Base-by-base conservation (phyloP, 192 early-diverging fungal species). In the Phycomyces nitens region DNA sequence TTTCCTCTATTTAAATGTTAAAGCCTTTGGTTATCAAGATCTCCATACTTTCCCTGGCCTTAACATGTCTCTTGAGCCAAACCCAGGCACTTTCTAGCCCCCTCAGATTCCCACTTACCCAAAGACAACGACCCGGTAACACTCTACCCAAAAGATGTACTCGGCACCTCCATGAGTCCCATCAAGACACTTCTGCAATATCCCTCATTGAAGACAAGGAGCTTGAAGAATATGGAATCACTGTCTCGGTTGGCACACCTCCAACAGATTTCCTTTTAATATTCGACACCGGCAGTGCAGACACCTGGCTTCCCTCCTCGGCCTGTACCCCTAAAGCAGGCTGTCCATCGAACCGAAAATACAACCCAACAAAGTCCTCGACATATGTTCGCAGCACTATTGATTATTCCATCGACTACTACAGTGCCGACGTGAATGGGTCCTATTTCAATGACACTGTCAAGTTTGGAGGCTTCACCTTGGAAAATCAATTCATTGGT, bases 241-340 rank as follows among this genome's bases (percentile, higher is more conserved):
- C 64, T 22, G 49, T 73, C 8, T 16, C 66, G 20, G 56, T 73
- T 10, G 71, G 71, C 7, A 73, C 63, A 26, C 71, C 71, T 20
- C 23, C 61, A 12, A 51, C 63, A 53, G 51, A 56, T 49, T 73
- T 73, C 44, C 21, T 24, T 6, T 39, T 73, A 10, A 26, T 73
- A 38, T 63, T 73, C n/a, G 71, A 73, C 44, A 73, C 71, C 15
- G 71, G 71, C 11, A 64, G 65, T 24, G 55, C 71, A 29, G 66
- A 73, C 56, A 73, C 65, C 5, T 73, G 71, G 71, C 42, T 73
- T 51, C 65, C 71, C 20, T 69, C 68, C 21, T 5, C 18, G 1
- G 20, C 51, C 39, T 69, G 68, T 41, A 39, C 11, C n/a, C 22
- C 23, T 16, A 7, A 56, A 3, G 11, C 16, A 1, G 68, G 68